Evolutionary conservation across 345 rosid species (phyloP), one percentile per base, ranked within the genome.

Genomic region (Cardamine occulta): DNA sequence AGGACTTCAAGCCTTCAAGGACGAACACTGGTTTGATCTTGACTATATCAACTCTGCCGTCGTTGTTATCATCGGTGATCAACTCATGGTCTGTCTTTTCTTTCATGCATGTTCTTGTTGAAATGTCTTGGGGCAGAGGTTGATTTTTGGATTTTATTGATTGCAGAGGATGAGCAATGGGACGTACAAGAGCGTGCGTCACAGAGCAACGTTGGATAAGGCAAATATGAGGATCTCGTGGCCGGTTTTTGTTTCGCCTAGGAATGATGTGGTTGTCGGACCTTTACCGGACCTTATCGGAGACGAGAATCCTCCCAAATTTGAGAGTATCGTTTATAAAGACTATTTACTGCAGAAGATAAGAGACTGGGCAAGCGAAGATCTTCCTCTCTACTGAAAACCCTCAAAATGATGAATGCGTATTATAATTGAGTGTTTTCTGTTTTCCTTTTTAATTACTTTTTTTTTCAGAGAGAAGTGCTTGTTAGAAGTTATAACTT

Each of bases 1-100:
- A 6, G 34, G 34, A 54, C 59, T 54, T 54, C 34, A 54, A 54
- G 35, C n/a, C 18, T 54, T 54, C 35, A 54, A 54, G 35, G 59
- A 54, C 18, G 34, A 26, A 54, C 34, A 14, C 7, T 54, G 35
- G 35, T 54, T 54, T 4, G 34, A 54, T n/a, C 17, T 54, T 26
- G 17, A 54, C 17, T 54, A 24, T 24, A 26, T 54, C 59, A 26
- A 54, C 59, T 24, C 17, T 1, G 59, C 34, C 3, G 34, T 54
- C 17, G 34, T 54, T 54, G 59, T 54, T 13, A 26, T 54, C 10
- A 6, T 54, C 5, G 34, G 59, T 4, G 34, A 54, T 54, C 58
- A 53, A 11, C 31, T 53, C 32, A 53, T 23, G 32, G 58, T 53
- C 8, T 23, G n/a, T 6, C 18, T 8, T 6, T 12, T 53, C 1